A percentile compares a stretch with the other conserved stretches of the same genome.
Conservation (phyloP, 768 basidiomycete genomes). For the Baorangia bicolor region DNA sequence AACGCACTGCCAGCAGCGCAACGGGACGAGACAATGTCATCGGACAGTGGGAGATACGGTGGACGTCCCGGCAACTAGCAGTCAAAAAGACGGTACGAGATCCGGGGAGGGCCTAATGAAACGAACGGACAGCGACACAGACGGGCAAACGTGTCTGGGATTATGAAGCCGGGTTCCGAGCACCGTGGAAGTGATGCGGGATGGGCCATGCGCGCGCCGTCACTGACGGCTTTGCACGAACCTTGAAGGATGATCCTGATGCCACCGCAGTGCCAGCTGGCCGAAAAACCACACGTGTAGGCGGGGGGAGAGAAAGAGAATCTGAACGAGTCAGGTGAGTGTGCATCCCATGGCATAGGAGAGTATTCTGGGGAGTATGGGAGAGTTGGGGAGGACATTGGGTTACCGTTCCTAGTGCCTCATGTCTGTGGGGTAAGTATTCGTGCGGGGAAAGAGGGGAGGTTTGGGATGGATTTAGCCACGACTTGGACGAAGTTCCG, state of each 20-base stretch:
- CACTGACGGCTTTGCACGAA: neutral
- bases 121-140: neutral
- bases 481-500: neutral
- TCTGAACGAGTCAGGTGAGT: neutral
- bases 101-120: constrained; percentile 9
- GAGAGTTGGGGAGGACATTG: neutral
- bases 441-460: constrained; percentile 27
- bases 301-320: neutral
- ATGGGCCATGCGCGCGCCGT: neutral
- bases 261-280: neutral
- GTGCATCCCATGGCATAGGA: neutral
- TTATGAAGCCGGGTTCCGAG: constrained; percentile 4
- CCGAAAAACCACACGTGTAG: neutral
- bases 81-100: neutral
- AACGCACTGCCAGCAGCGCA: neutral
- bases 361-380: neutral
- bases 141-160: constrained; percentile 2
- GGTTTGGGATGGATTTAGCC: no score
- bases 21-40: neutral
- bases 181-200: constrained; percentile 1
- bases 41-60: constrained; percentile 9
- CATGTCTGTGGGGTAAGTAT: constrained; percentile 25
- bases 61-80: neutral
- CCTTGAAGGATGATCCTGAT: neutral
- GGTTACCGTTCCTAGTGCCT: neutral